Evolutionary conservation across 768 basidiomycete genomes (phyloP).

Genomic region (Suillus brevipes): DNA sequence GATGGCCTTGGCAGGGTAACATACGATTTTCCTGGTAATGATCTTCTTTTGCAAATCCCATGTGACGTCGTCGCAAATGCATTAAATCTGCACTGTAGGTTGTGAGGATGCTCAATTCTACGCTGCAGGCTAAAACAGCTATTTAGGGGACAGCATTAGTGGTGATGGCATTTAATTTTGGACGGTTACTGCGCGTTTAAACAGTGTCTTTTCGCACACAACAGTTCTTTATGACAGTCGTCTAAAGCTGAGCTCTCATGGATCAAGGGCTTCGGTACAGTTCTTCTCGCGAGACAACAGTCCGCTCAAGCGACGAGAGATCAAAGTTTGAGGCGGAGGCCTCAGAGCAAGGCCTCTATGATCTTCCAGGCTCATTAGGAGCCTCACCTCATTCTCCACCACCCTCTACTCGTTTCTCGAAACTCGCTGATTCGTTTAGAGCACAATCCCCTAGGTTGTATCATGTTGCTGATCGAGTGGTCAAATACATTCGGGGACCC

Average conservation of each 20-base stretch:
- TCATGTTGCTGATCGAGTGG: conserved; percentile 3
- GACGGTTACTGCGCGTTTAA: not conserved
- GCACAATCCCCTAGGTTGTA: conserved; percentile 21
- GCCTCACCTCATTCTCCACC: not conserved
- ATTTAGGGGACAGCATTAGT: not conserved
- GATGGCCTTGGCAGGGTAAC: conserved; percentile 1
- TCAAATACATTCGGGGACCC: conserved; percentile 57
- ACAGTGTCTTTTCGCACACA: conserved; percentile 1
- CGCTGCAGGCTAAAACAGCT: not conserved
- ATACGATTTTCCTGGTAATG: not conserved
- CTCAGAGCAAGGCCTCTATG: not conserved
- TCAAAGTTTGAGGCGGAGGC: not conserved
- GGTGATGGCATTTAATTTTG: not conserved
- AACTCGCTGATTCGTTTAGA: conserved; percentile 10
- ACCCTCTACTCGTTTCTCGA: conserved; percentile 2
- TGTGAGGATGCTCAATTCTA: not conserved
- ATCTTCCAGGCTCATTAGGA: not conserved
- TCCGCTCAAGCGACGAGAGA: conserved; percentile 9
- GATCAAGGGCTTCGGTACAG: conserved; percentile 7
- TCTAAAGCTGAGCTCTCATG: conserved; percentile 2
- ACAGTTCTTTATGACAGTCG: not conserved
- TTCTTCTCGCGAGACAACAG: conserved; percentile 17
- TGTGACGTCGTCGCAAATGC: not conserved
- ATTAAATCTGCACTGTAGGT: not conserved
- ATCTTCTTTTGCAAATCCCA: not conserved